These are phyloP conservation scores for Pterocarpus macrocarpus DNA, from an alignment of 306 rosid species.

Conservation along the genomic window DNA sequence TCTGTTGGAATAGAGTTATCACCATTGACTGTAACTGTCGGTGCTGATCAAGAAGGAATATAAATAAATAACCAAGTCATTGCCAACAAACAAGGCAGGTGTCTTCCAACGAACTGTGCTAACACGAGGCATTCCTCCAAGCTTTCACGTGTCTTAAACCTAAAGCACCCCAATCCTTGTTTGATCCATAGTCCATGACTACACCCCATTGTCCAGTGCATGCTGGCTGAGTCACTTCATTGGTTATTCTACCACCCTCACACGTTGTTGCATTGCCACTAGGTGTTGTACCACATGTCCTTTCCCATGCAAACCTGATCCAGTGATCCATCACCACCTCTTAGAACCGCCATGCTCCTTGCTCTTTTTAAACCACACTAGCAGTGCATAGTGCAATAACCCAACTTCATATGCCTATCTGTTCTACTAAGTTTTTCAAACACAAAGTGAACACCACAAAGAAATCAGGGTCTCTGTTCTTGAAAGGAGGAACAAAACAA, in stretches of 20 bases:
- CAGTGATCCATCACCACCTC: slow-evolving; percentile 44
- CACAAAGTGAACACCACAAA: neutral
- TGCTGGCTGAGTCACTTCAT: too few species aligned
- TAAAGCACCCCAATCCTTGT: neutral
- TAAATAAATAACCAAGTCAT: neutral
- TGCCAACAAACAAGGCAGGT: neutral
- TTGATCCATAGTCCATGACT: slow-evolving; percentile 16
- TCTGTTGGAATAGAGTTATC: neutral
- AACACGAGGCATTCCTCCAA: neutral
- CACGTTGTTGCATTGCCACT: slow-evolving; percentile 44
- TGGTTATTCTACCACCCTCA: neutral
- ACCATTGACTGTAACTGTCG: too few species aligned
- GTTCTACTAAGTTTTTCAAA: neutral
- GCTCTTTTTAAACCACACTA: slow-evolving; percentile 38
- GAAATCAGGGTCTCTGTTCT: neutral
- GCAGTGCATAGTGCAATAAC: too few species aligned
- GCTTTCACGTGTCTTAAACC: slow-evolving; percentile 39
- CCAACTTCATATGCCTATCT: neutral
- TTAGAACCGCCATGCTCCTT: slow-evolving; percentile 46
- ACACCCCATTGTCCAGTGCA: too few species aligned
- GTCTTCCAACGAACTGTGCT: neutral
- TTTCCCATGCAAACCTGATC: slow-evolving; percentile 55
- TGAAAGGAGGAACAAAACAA: slow-evolving; percentile 17
- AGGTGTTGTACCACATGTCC: slow-evolving; percentile 51
- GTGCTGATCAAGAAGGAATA: neutral